Conservation (phyloP, 768 basidiomycete species). For the Pleurotus djamor region DNA sequence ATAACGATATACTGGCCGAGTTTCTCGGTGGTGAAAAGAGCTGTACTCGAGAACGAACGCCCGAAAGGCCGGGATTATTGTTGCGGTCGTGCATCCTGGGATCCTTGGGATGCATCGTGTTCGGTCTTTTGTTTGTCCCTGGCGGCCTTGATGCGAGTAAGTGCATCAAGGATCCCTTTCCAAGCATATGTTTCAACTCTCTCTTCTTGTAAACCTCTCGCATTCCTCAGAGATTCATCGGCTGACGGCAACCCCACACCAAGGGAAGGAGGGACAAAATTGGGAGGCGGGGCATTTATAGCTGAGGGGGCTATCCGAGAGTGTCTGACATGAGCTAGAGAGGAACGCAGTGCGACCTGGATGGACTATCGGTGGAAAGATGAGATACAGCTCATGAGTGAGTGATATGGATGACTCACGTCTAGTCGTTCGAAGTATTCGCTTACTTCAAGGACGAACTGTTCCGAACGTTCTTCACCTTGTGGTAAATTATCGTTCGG, state of each 20-base stretch:
- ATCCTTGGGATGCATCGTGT: constrained; percentile 11
- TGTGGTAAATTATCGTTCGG: constrained; percentile 69
- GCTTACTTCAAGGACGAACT: constrained; percentile 82
- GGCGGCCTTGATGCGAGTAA: constrained; percentile 57
- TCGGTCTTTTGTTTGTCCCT: constrained; percentile 14
- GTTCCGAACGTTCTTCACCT: constrained; percentile 81
- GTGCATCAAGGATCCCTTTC: constrained; percentile 69
- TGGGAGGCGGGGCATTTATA: constrained; percentile 75
- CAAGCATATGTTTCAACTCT: constrained; percentile 76
- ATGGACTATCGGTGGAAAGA: constrained; percentile 48
- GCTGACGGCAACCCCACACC: constrained; percentile 68
- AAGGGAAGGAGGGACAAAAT: constrained; percentile 74
- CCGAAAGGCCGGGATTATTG: constrained; percentile 8
- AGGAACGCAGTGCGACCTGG: constrained; percentile 73
- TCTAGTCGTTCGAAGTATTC: constrained; percentile 85
- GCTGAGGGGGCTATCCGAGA: constrained; percentile 85
- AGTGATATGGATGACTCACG: constrained; percentile 33
- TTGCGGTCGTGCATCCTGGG: neutral
- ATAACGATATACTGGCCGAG: neutral
- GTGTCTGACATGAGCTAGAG: constrained; percentile 77
- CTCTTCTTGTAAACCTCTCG: constrained; percentile 75
- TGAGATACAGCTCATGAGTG: neutral
- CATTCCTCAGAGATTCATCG: constrained; percentile 31
- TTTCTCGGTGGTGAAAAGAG: neutral
- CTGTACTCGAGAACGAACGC: neutral